Conservation (phyloP, 2,329 filamentous ascomycete genomes). For the Colletotrichum higginsianum region DNA sequence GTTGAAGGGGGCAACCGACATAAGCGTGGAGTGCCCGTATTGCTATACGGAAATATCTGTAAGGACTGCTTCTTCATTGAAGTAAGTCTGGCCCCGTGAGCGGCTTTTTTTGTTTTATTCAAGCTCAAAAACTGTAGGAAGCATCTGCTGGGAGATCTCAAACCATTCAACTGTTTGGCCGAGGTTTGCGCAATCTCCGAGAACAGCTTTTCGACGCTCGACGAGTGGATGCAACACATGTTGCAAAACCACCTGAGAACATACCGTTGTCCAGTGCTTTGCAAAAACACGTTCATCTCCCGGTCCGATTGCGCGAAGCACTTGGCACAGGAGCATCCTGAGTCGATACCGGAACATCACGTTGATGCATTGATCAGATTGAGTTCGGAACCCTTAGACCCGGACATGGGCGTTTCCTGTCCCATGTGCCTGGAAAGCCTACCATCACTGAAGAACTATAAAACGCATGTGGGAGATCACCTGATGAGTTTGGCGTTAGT, state of each 20-base stretch:
- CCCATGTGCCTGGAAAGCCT: neutral
- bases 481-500: neutral
- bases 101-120: no score
- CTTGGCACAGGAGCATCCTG: fast-evolving
- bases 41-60: neutral
- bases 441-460: neutral
- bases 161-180: slow-evolving; percentile 55
- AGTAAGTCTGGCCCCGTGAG: slow-evolving; percentile 42
- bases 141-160: slow-evolving; percentile 56
- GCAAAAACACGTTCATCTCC: fast-evolving
- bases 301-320: neutral
- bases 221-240: slow-evolving; percentile 47
- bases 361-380: neutral
- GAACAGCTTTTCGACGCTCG: slow-evolving; percentile 42
- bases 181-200: slow-evolving; percentile 46
- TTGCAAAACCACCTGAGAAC: slow-evolving; percentile 43
- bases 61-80: slow-evolving; percentile 47
- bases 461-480: neutral
- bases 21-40: no score
- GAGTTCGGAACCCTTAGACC: fast-evolving
- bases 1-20: no score
- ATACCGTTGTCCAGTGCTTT: neutral
- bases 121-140: no score
- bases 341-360: fast-evolving
- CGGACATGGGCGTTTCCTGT: fast-evolving